Evolutionary conservation across 2,329 filamentous ascomycete genomes (phyloP).

Genomic region (Colletotrichum aenigma): DNA sequence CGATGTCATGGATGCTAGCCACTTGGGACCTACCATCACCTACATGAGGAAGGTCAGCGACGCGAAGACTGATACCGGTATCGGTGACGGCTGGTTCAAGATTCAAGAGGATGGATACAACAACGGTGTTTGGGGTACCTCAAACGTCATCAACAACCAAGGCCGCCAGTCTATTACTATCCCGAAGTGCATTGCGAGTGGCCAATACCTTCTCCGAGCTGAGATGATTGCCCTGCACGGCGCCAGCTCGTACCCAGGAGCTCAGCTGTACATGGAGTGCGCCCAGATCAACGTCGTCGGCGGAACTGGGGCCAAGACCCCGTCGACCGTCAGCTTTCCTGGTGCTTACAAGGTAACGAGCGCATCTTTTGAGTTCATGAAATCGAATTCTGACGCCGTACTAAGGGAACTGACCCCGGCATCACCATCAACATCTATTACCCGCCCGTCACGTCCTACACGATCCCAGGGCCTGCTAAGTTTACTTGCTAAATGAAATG

Average conservation of each 20-base stretch:
- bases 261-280: slow-evolving; percentile 53
- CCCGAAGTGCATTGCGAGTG: slow-evolving; percentile 51
- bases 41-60: slow-evolving; percentile 61
- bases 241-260: slow-evolving; percentile 40
- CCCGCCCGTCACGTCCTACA: slow-evolving; percentile 27
- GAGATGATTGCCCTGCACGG: slow-evolving; percentile 62
- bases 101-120: slow-evolving; percentile 47
- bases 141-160: slow-evolving; percentile 46
- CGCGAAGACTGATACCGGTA: slow-evolving; percentile 44
- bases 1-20: slow-evolving; percentile 57
- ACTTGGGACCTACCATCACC: slow-evolving; percentile 56
- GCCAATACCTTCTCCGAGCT: slow-evolving; percentile 61
- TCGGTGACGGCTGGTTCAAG: slow-evolving; percentile 47
- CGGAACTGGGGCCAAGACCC: slow-evolving; percentile 32
- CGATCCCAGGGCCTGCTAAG: slow-evolving; percentile 26
- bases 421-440: slow-evolving; percentile 41
- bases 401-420: slow-evolving; percentile 34
- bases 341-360: slow-evolving; percentile 37
- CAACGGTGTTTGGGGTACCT: slow-evolving; percentile 44
- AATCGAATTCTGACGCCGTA: not conserved
- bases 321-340: slow-evolving; percentile 38
- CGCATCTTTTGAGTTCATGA: not conserved
- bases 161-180: slow-evolving; percentile 52
- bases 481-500: slow-evolving; percentile 23
- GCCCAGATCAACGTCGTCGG: slow-evolving; percentile 43